Evolutionary conservation across 768 basidiomycete species (phyloP).

Genomic region (Mycena metata): DNA sequence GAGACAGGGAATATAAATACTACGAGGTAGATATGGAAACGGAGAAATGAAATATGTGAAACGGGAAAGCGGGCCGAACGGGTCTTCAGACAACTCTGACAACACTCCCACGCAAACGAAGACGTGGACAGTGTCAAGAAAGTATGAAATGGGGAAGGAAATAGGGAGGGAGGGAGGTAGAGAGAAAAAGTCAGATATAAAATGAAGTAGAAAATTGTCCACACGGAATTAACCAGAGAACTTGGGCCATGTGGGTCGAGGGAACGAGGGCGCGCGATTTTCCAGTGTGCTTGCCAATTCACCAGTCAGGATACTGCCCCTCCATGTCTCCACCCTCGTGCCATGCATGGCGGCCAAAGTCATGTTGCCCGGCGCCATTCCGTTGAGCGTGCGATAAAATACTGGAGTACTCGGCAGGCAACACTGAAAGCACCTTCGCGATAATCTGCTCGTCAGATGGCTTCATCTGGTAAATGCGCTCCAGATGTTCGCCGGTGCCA

Average conservation of each 20-base stretch:
- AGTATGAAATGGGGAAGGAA: not conserved
- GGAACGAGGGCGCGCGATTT: not conserved
- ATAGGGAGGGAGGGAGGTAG: not conserved
- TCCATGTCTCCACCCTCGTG: conserved; percentile 11
- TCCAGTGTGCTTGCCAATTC: not conserved
- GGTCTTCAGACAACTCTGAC: not conserved
- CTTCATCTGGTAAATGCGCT: conserved; percentile 7
- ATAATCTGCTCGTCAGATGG: too few species aligned
- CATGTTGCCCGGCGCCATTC: not conserved
- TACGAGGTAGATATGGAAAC: too few species aligned
- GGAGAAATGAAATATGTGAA: not conserved
- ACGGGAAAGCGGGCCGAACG: not conserved
- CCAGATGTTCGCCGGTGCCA: conserved; percentile 1
- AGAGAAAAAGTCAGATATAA: conserved; percentile 5
- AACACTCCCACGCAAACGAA: conserved; percentile 20
- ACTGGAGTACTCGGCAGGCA: conserved; percentile 15
- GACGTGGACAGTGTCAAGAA: conserved; percentile 1
- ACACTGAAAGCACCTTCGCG: conserved; percentile 1
- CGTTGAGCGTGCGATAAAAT: conserved; percentile 6
- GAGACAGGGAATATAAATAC: too few species aligned
- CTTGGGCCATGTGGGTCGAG: conserved; percentile 4
- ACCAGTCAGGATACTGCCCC: conserved; percentile 19
- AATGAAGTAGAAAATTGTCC: not conserved
- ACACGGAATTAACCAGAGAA: conserved; percentile 7
- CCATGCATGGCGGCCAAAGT: conserved; percentile 13